Evolutionary conservation across 2,329 filamentous ascomycete species (phyloP), one percentile per base, ranked within the genome.

Genomic region (Canariomyces notabilis): DNA sequence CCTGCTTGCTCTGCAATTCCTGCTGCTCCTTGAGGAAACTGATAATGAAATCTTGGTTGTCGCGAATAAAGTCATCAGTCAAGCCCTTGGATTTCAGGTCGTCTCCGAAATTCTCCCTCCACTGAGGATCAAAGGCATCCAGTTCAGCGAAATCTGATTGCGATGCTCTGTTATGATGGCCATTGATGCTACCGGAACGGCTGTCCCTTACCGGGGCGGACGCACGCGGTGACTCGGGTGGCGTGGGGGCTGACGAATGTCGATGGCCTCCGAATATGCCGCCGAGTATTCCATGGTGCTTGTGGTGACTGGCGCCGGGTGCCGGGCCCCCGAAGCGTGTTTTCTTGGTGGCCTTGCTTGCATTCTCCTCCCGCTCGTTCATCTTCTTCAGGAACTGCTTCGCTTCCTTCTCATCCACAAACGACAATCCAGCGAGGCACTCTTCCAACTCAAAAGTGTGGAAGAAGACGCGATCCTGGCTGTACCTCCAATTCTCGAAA

Each of bases 331-430:
- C 80, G 59, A 95, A 95, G 0, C 87, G 84, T 26, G 86, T 91
- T 52, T 81, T 76, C 64, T 75, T 82, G 3, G 90, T 96, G 52
- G 84, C 82, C 71, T 94, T 94, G 70, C 85, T 91, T 33, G 89
- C 91, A 69, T 91, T 90, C 78, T 95, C 96, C 70, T 97, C 90
- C 55, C 90, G 79, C 63, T 96, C 90, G 58, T 93, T 85, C 79
- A 98, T 87, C 74, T 96, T 97, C 77, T 96, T 95, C 68, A 90
- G 84, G 71, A 98, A 97, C 49, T 88, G 87, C 69, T 88, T 94
- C 26, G 93, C 93, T 71, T 98, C 93, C 68, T 96, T 97, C 72
- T 97, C 93, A 66, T 97, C 93, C 51, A 85, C 83, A 61, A 98
- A 98, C 19, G 89, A 95, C 50, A 98, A 71, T 1, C 84, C 93